These are phyloP conservation scores for Phytophthora hybrid DNA, from an alignment of 352 stramenopile species.

Conservation along the genomic window DNA sequence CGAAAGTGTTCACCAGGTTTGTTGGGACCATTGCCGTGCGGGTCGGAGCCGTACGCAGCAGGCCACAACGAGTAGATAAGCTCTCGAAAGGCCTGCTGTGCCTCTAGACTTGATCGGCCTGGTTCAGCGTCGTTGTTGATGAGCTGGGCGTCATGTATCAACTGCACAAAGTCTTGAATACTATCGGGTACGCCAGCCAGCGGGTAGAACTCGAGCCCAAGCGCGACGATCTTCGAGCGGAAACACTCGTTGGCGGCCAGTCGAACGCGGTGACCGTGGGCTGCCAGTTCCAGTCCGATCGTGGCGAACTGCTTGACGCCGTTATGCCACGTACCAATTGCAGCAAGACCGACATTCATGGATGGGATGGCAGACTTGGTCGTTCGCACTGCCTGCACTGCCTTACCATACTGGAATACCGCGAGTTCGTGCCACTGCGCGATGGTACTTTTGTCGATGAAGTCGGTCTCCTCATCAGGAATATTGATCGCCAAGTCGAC, in stretches of 20 bases:
- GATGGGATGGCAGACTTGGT: slow-evolving; percentile 25
- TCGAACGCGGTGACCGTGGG: slow-evolving; percentile 75
- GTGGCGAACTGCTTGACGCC: slow-evolving; percentile 57
- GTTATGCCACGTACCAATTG: slow-evolving; percentile 51
- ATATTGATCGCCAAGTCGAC: slow-evolving; percentile 6
- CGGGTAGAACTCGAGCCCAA: slow-evolving; percentile 53
- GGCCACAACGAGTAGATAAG: slow-evolving; percentile 49
- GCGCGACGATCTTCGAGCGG: slow-evolving; percentile 49
- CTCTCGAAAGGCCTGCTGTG: slow-evolving; percentile 38
- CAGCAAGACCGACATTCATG: slow-evolving; percentile 48
- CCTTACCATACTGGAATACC: slow-evolving; percentile 15
- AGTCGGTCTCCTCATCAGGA: slow-evolving; percentile 5
- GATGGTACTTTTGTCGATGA: slow-evolving; percentile 9
- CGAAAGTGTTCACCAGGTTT: slow-evolving; percentile 44
- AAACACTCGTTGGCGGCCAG: slow-evolving; percentile 77
- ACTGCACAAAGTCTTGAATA: slow-evolving; percentile 21
- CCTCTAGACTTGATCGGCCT: slow-evolving; percentile 4
- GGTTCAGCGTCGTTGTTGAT: slow-evolving; percentile 29
- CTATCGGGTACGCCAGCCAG: slow-evolving; percentile 25
- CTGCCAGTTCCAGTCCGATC: slow-evolving; percentile 58
- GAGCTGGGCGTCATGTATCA: slow-evolving; percentile 22
- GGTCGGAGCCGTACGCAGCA: slow-evolving; percentile 48
- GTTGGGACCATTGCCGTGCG: slow-evolving; percentile 26
- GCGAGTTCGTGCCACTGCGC: slow-evolving; percentile 15
- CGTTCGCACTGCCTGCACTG: slow-evolving; percentile 1